A percentile compares a stretch with the other conserved stretches of the same genome.
Evolutionary conservation across 129 eudicot species (phyloP).

Genomic region (Lactuca sativa): DNA sequence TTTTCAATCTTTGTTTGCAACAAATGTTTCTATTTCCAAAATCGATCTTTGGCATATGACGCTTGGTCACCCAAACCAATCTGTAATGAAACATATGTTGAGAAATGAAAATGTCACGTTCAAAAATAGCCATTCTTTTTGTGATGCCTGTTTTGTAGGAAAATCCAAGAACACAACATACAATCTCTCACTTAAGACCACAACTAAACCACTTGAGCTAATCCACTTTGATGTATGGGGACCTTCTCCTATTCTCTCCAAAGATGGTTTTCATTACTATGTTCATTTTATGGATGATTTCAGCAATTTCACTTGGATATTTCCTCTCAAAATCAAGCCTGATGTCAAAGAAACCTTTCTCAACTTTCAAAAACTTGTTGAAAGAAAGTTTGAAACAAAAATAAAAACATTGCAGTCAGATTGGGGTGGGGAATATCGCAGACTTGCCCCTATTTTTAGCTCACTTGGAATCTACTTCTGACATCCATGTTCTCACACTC

Average conservation of each 20-base stretch:
- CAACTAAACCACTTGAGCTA: background rate
- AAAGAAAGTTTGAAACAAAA: background rate
- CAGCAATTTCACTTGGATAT: background rate
- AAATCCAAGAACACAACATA: too few species aligned
- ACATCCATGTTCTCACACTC: background rate
- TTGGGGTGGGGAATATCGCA: background rate
- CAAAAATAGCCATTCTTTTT: too few species aligned
- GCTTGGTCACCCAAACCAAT: too few species aligned
- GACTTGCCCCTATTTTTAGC: background rate
- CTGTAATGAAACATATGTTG: too few species aligned
- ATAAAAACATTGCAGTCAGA: background rate
- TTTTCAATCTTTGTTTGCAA: too few species aligned
- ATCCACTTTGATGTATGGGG: background rate
- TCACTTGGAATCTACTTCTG: background rate
- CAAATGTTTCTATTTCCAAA: too few species aligned
- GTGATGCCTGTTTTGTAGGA: background rate
- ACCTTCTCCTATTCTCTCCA: background rate
- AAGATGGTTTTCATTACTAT: background rate
- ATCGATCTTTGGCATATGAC: too few species aligned
- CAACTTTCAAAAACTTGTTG: background rate
- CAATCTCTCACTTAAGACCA: background rate
- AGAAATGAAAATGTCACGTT: too few species aligned
- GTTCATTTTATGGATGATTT: slow-evolving; percentile 2
- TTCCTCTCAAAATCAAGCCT: background rate
- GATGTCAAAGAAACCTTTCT: background rate